Base-by-base conservation (phyloP, 2,329 filamentous ascomycete genomes). In the Tympanopsis confertula region DNA sequence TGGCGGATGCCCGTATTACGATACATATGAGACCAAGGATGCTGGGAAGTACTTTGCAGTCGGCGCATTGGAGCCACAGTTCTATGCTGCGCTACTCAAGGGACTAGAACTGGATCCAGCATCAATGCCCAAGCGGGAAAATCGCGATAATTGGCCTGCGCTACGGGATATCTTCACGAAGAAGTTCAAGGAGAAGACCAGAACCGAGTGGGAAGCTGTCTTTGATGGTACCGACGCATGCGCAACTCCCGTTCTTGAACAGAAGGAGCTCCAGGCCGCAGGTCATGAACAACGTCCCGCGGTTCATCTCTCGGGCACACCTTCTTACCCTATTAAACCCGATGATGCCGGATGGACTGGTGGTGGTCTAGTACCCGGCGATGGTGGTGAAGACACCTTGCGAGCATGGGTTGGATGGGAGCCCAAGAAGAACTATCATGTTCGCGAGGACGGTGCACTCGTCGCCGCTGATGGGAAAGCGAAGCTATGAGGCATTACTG, bases 151-250 rank as follows among this genome's bases (percentile, higher is more conserved):
- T 17, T 95, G 87, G 88, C 71, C 74, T 0, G 70, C 66, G 35
- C 66, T 95, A 48, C 68, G 69, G 37, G 50, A 58, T 1, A 53
- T 75, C 3, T 81, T 94, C 46, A 69, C 68, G 3, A 53, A 53
- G 3, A 65, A 63, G 1, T 95, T 96, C 57, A 74, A 68, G 54
- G 57, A 63, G 33, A 86, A 78, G 61, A 82, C 81, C 4, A 69
- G 88, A 22, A 53, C 58, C 0, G 81, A 94, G 54, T 96, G 89
- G 89, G 89, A 94, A 58, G 54, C 42, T 3, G 64, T 94, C 4
- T 96, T 95, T 54, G 85, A 94, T 54, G 85, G 83, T 10, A 91
- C 84, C 0, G 89, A 96, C 60, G 89, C 89, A 1, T 96, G 89
- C 56, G 86, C 82, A 44, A 86, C 85, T n/a, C 89, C 89, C 0